phyloP scores from a whole-genome alignment of 164 flowering plant genomes.

The Stephania japonica region DNA sequence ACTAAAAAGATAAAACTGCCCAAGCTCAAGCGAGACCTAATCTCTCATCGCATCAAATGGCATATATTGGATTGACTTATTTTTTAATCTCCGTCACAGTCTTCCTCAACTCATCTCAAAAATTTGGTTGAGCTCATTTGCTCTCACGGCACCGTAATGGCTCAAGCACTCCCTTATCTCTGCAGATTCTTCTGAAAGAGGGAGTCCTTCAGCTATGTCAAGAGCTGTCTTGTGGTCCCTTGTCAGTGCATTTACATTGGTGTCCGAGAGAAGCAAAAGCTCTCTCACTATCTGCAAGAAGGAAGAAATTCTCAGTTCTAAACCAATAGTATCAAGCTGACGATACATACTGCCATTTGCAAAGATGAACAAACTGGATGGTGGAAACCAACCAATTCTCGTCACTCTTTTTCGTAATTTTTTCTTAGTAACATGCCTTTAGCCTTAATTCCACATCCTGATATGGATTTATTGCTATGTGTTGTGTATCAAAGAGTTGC shows the following conservation, averaged over 20 bases:
- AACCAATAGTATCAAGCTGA: too few relatives aligned
- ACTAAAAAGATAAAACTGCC: background rate
- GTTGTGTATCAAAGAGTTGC: too few relatives aligned
- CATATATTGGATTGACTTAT: slow-evolving; percentile 60
- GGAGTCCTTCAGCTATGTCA: slow-evolving; percentile 69
- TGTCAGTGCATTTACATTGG: slow-evolving; percentile 61
- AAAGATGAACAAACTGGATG: too few relatives aligned
- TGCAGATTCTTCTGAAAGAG: slow-evolving; percentile 50
- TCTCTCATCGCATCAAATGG: slow-evolving; percentile 20
- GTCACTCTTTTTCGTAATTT: too few relatives aligned
- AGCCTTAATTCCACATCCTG: too few relatives aligned
- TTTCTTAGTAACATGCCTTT: too few relatives aligned
- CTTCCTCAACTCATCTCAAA: slow-evolving; percentile 59
- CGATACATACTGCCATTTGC: too few relatives aligned
- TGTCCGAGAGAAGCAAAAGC: slow-evolving; percentile 50
- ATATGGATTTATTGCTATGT: too few relatives aligned
- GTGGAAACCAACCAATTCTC: too few relatives aligned
- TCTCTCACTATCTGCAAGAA: slow-evolving; percentile 57
- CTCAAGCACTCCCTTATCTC: slow-evolving; percentile 48
- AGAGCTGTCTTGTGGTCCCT: slow-evolving; percentile 69
- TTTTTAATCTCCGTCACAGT: slow-evolving; percentile 72
- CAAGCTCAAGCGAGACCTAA: background rate
- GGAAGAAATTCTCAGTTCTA: too few relatives aligned
- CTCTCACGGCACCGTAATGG: slow-evolving; percentile 53
- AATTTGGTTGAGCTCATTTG: slow-evolving; percentile 73